phyloP scores from a whole-genome alignment of 2,329 filamentous ascomycete species.

The Cytospora chrysosperma region DNA sequence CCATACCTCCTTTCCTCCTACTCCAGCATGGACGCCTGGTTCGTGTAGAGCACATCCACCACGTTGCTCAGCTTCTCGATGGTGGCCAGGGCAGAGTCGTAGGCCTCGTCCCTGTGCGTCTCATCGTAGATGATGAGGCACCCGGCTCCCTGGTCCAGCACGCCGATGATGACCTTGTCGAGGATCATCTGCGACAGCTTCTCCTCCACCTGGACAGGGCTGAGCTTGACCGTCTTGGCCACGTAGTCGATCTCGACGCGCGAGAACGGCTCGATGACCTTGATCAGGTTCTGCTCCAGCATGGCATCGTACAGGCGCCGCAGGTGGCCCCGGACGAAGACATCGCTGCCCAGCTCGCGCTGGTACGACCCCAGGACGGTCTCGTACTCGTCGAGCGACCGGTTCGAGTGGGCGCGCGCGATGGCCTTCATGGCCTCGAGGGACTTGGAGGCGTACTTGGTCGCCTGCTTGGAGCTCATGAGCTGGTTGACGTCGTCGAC shows the following conservation, averaged over 20 bases:
- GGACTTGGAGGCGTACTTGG: constrained; percentile 93
- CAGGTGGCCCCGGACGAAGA: constrained; percentile 96
- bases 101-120: constrained; percentile 86
- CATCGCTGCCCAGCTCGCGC: constrained; percentile 89
- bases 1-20: constrained; percentile 44
- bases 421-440: constrained; percentile 99
- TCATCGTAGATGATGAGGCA: constrained; percentile 98
- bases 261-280: constrained; percentile 98
- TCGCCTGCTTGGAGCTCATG: constrained; percentile 92
- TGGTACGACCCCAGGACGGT: constrained; percentile 85
- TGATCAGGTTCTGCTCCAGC: constrained; percentile 99
- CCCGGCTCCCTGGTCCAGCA: constrained; percentile 94
- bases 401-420: constrained; percentile 90
- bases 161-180: constrained; percentile 97
- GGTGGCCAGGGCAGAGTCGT: constrained; percentile 89
- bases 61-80: constrained; percentile 97
- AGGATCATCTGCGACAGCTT: constrained; percentile 99
- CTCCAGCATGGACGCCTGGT: constrained; percentile 94
- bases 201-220: constrained; percentile 94
- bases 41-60: constrained; percentile 95
- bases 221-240: constrained; percentile 94
- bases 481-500: constrained; percentile 94
- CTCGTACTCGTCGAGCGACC: constrained; percentile 96
- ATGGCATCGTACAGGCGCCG: constrained; percentile 96
- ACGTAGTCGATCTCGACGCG: constrained; percentile 96